phyloP scores from a whole-genome alignment of 208 protist genomes.

The Crithidia brevicula region DNA sequence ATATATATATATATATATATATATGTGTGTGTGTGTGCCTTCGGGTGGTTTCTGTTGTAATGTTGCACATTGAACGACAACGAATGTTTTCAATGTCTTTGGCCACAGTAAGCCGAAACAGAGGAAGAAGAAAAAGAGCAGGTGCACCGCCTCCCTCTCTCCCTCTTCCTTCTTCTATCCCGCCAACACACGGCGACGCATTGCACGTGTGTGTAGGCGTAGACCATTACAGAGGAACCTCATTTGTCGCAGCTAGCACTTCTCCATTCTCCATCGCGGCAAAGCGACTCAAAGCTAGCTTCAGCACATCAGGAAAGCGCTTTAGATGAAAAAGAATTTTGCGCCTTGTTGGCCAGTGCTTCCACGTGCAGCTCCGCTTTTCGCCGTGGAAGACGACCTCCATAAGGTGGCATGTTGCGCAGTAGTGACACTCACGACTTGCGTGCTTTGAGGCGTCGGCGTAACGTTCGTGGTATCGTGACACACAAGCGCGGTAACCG shows the following conservation, averaged over 20 bases:
- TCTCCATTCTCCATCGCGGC: slow-evolving; percentile 34
- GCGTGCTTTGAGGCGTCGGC: slow-evolving; percentile 45
- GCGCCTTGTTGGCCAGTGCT: slow-evolving; percentile 64
- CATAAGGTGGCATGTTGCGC: slow-evolving; percentile 73
- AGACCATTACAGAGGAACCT: slow-evolving; percentile 19
- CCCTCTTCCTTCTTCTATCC: background rate
- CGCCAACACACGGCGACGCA: too few species aligned
- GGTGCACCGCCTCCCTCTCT: too few species aligned
- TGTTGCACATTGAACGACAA: too few species aligned
- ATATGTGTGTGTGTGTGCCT: too few species aligned
- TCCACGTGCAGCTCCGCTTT: slow-evolving; percentile 50
- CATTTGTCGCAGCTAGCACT: slow-evolving; percentile 32
- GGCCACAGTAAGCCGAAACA: too few species aligned
- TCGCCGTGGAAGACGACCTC: slow-evolving; percentile 71
- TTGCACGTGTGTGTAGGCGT: too few species aligned
- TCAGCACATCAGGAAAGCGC: slow-evolving; percentile 37
- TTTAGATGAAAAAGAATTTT: slow-evolving; percentile 60
- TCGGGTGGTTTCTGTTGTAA: too few species aligned
- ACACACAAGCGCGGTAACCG: slow-evolving; percentile 35
- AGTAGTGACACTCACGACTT: slow-evolving; percentile 60
- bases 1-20: too few species aligned
- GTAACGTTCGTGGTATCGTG: slow-evolving; percentile 66
- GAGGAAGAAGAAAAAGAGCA: slow-evolving; percentile 13
- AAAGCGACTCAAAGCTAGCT: slow-evolving; percentile 48
- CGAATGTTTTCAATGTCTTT: background rate